A percentile compares a stretch with the other conserved stretches of the same genome.
phyloP scores from a whole-genome alignment of 805 yeast species.

The Kuraishia ogatae region DNA sequence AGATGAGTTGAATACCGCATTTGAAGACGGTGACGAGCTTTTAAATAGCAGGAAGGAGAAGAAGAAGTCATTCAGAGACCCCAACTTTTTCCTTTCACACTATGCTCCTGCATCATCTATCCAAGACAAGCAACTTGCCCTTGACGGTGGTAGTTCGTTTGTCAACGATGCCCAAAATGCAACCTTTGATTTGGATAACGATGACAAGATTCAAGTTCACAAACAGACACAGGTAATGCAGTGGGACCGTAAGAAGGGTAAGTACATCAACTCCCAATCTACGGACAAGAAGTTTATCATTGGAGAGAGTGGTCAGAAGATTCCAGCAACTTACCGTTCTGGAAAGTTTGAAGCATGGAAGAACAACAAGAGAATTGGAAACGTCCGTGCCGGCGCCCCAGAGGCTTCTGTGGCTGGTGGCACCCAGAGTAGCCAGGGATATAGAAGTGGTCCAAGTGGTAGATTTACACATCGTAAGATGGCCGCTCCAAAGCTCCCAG shows the following conservation, averaged over 20 bases:
- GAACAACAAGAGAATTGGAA: conserved; percentile 49
- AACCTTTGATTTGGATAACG: conserved; percentile 72
- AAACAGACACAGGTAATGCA: conserved; percentile 61
- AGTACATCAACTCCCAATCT: conserved; percentile 74
- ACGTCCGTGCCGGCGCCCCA: conserved; percentile 43
- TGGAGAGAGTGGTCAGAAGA: conserved; percentile 88
- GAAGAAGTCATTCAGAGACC: conserved; percentile 60
- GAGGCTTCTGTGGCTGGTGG: conserved; percentile 24
- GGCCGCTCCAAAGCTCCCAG: conserved; percentile 87
- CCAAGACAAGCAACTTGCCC: conserved; percentile 69
- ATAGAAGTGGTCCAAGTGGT: conserved; percentile 29
- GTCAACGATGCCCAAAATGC: conserved; percentile 80
- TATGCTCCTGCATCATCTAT: conserved; percentile 75
- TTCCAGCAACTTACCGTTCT: conserved; percentile 85
- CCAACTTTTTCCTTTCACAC: conserved; percentile 75
- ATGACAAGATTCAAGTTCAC: conserved; percentile 57
- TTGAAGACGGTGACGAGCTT: conserved; percentile 43
- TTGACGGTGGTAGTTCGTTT: conserved; percentile 45
- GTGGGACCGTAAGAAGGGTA: conserved; percentile 94
- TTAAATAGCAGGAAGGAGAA: conserved; percentile 19
- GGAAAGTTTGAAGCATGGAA: conserved; percentile 95
- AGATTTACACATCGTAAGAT: conserved; percentile 65
- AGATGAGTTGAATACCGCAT: conserved; percentile 35
- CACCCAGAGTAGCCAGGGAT: conserved; percentile 17
- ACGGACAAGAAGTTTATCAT: conserved; percentile 80